Evolutionary conservation across 2,329 filamentous ascomycete species (phyloP).

Genomic region (Aspergillus proliferans): DNA sequence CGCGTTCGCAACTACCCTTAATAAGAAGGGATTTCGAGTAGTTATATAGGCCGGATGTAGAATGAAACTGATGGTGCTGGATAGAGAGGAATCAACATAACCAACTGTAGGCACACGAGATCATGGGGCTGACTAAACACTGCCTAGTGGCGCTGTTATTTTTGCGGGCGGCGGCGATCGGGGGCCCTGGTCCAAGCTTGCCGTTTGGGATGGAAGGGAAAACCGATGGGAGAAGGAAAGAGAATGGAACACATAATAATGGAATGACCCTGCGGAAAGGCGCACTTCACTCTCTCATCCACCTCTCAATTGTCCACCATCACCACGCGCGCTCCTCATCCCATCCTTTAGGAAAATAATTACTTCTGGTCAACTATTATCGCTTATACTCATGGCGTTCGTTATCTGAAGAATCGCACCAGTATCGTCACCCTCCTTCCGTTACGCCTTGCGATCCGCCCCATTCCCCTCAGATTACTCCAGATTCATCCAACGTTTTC

Average conservation of each 20-base stretch:
- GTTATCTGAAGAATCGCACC: not conserved
- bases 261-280: no score
- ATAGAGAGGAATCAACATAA: no score
- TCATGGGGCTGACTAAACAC: not conserved
- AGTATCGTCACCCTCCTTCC: not conserved
- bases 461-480: not conserved
- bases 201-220: not conserved
- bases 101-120: no score
- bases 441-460: not conserved
- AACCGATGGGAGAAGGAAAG: not conserved
- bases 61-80: no score
- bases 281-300: no score
- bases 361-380: no score
- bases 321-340: not conserved
- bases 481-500: not conserved
- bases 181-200: not conserved
- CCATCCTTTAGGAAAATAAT: no score
- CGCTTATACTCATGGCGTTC: not conserved
- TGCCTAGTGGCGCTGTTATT: not conserved
- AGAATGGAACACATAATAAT: not conserved
- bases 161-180: not conserved
- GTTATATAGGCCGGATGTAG: no score
- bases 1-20: no score
- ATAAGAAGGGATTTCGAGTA: no score
- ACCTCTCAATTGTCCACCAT: not conserved